These are phyloP conservation scores for Fusarium globosum DNA, from an alignment of 2,329 filamentous ascomycete genomes.

Conservation along the genomic window DNA sequence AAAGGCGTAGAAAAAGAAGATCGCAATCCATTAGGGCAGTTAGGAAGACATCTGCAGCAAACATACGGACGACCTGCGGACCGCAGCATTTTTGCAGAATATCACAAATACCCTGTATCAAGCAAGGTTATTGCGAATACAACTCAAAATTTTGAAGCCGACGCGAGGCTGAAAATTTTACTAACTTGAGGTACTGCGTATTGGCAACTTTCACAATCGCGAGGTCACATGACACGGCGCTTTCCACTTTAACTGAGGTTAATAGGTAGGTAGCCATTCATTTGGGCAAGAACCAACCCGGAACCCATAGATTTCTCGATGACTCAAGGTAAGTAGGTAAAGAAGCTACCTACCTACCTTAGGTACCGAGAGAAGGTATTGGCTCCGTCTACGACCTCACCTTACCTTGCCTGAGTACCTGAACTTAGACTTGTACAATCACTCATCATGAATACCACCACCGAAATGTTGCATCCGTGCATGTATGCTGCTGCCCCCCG, in stretches of 20 bases:
- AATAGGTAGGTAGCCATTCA: not conserved
- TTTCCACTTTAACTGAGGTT: slow-evolving; percentile 22
- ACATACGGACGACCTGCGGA: slow-evolving; percentile 46
- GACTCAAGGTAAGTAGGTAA: not conserved
- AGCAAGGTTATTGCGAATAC: not conserved
- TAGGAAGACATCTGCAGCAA: slow-evolving; percentile 49
- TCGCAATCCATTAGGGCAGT: slow-evolving; percentile 21
- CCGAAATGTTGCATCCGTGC: not conserved
- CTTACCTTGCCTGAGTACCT: not conserved
- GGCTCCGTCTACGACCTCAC: not conserved
- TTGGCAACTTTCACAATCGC: slow-evolving; percentile 25
- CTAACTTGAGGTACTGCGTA: slow-evolving; percentile 7
- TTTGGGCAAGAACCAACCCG: not conserved
- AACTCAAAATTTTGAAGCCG: not conserved
- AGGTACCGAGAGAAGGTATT: not conserved
- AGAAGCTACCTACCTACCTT: not conserved
- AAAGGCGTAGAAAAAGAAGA: not conserved
- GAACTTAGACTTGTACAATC: not conserved
- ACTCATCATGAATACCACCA: not conserved
- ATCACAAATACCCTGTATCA: slow-evolving; percentile 1
- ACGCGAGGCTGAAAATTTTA: slow-evolving; percentile 43
- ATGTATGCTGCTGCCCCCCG: not conserved
- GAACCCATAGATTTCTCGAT: not conserved
- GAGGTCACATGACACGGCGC: slow-evolving; percentile 42
- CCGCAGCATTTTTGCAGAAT: slow-evolving; percentile 46